These are phyloP conservation scores for Andalucia godoyi DNA, from an alignment of 78 protist genomes.

Conservation along the genomic window DNA sequence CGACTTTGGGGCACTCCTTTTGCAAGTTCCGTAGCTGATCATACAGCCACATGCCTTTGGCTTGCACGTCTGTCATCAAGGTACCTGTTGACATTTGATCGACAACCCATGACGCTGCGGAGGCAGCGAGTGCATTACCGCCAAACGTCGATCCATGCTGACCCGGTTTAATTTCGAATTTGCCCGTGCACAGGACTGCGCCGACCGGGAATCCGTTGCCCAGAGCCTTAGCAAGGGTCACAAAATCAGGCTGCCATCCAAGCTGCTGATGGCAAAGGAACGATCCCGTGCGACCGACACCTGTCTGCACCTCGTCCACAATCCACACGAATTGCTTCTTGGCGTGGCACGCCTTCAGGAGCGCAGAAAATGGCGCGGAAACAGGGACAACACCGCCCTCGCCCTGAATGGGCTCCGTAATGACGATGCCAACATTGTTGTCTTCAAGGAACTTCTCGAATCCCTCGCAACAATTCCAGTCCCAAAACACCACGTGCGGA, in stretches of 20 bases:
- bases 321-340: constrained; percentile 30
- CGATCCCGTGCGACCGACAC: constrained; percentile 70
- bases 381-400: constrained; percentile 59
- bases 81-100: not conserved
- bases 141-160: constrained; percentile 71
- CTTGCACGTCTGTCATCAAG: constrained; percentile 18
- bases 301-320: constrained; percentile 57
- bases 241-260: constrained; percentile 35
- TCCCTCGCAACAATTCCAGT: too few species aligned
- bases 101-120: constrained; percentile 34
- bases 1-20: not conserved
- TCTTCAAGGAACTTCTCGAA: constrained; percentile 3
- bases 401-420: constrained; percentile 67
- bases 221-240: constrained; percentile 67
- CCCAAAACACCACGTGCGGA: too few species aligned
- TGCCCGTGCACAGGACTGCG: constrained; percentile 51
- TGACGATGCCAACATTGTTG: constrained; percentile 28
- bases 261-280: not conserved
- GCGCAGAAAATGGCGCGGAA: too few species aligned
- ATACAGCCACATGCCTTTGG: constrained; percentile 14
- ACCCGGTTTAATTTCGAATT: constrained; percentile 30
- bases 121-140: constrained; percentile 56
- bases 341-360: constrained; percentile 2
- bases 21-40: constrained; percentile 10
- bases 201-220: constrained; percentile 78